Conservation (phyloP, 1,284 basidiomycete genomes). For the Cryptococcus floricola region DNA sequence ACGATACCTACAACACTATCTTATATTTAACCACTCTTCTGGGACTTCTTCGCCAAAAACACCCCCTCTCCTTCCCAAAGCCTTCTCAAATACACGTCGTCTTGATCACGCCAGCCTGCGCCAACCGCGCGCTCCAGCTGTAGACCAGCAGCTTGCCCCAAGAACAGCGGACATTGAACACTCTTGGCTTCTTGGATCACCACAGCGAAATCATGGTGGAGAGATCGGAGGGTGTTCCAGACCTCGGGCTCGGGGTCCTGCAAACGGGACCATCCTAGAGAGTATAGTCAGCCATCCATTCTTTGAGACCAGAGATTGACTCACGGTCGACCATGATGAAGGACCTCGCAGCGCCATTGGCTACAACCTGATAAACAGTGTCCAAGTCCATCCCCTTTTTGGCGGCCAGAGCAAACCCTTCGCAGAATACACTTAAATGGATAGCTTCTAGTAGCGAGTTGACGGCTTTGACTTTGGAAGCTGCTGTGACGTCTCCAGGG, state of each 20-base stretch:
- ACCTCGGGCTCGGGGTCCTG: too few relatives aligned
- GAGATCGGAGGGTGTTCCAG: slow-evolving; percentile 9
- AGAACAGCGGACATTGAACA: slow-evolving; percentile 32
- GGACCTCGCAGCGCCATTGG: slow-evolving; percentile 34
- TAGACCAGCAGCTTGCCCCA: slow-evolving; percentile 34
- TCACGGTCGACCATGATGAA: slow-evolving; percentile 38
- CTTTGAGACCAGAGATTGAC: neutral
- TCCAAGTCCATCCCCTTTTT: slow-evolving; percentile 42
- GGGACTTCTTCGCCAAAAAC: neutral
- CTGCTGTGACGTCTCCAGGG: slow-evolving; percentile 32
- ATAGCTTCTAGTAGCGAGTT: slow-evolving; percentile 43
- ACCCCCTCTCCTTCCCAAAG: slow-evolving; percentile 35
- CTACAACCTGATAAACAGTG: slow-evolving; percentile 40
- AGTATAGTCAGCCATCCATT: slow-evolving; percentile 5
- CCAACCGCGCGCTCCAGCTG: slow-evolving; percentile 25
- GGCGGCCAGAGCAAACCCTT: slow-evolving; percentile 44
- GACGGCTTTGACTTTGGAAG: slow-evolving; percentile 36
- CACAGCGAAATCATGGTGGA: slow-evolving; percentile 36
- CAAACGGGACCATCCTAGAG: neutral
- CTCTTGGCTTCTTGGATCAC: slow-evolving; percentile 34
- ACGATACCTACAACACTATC: too few relatives aligned
- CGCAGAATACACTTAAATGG: slow-evolving; percentile 44
- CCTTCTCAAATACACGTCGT: slow-evolving; percentile 29
- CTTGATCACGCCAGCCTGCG: slow-evolving; percentile 27
- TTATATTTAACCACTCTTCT: neutral